Percentiles rank a stretch among this genome's conserved stretches.
Evolutionary conservation across 805 yeast genomes (phyloP).

Genomic region (Pichia cephalocereana): DNA sequence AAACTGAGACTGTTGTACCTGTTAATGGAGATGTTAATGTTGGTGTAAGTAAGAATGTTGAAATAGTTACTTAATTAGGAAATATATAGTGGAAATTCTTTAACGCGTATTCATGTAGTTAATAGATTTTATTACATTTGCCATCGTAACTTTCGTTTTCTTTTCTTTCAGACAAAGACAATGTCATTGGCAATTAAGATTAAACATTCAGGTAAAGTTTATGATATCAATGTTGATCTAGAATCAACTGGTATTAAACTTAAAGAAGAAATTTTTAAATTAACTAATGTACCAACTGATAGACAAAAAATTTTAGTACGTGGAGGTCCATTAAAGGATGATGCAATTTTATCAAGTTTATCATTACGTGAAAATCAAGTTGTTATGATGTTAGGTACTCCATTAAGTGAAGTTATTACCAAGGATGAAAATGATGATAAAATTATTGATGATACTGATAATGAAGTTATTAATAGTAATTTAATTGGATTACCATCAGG

Average conservation of each 20-base stretch:
- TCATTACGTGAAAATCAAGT: conserved; percentile 55
- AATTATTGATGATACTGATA: conserved; percentile 56
- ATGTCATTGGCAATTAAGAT: conserved; percentile 23
- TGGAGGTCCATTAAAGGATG: conserved; percentile 81
- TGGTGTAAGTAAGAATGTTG: background rate
- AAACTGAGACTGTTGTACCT: conserved; percentile 59
- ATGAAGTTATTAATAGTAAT: conserved; percentile 10
- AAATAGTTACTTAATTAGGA: background rate
- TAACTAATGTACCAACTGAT: conserved; percentile 76
- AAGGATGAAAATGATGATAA: conserved; percentile 43
- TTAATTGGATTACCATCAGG: conserved; percentile 49
- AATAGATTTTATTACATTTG: background rate
- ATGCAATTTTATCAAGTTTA: conserved; percentile 33
- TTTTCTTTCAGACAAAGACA: background rate
- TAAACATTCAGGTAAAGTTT: conserved; percentile 61
- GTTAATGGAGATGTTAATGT: conserved; percentile 21
- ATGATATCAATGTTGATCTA: conserved; percentile 48
- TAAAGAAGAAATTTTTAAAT: conserved; percentile 59
- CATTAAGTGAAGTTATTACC: conserved; percentile 46
- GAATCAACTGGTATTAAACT: conserved; percentile 49
- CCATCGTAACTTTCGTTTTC: background rate
- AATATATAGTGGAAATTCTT: background rate
- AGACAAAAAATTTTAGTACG: conserved; percentile 87
- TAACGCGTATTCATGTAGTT: too few species aligned
- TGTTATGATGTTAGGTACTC: conserved; percentile 88